Percentiles rank a stretch among this genome's conserved stretches.
phyloP scores from a whole-genome alignment of 106 monocot species.

The Dioscorea dumetorum region DNA sequence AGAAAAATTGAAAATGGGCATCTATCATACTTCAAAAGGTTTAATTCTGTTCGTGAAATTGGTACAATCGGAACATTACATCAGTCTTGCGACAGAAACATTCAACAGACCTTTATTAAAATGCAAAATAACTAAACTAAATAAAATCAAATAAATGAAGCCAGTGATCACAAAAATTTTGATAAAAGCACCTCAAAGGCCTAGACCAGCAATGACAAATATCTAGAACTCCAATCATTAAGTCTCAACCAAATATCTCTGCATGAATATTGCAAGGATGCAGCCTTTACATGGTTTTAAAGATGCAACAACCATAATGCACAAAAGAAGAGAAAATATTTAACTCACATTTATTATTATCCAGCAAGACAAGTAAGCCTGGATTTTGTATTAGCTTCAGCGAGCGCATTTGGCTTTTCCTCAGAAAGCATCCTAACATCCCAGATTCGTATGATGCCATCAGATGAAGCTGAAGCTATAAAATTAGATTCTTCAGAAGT shows the following conservation, averaged over 20 bases:
- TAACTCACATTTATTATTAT: constrained; percentile 63
- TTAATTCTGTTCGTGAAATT: no score
- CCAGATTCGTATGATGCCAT: constrained; percentile 84
- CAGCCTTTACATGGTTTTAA: background rate
- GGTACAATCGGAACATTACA: no score
- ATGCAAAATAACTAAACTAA: no score
- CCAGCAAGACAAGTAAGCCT: constrained; percentile 90
- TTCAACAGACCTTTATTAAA: no score
- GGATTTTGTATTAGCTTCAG: constrained; percentile 82
- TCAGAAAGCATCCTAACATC: constrained; percentile 59
- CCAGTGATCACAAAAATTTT: no score
- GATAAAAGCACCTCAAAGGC: background rate
- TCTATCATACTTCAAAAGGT: no score
- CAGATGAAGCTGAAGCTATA: constrained; percentile 83
- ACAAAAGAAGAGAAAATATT: background rate
- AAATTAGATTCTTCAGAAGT: constrained; percentile 33
- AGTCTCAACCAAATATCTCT: background rate
- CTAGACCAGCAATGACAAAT: background rate
- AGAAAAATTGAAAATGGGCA: no score
- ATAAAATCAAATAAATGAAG: no score
- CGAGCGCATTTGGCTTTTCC: constrained; percentile 41
- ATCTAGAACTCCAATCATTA: background rate
- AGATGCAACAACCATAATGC: background rate
- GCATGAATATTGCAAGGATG: background rate
- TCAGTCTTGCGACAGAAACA: no score